Evolutionary conservation across 2,329 filamentous ascomycete species (phyloP).

Genomic region (Aspergillus terreus): DNA sequence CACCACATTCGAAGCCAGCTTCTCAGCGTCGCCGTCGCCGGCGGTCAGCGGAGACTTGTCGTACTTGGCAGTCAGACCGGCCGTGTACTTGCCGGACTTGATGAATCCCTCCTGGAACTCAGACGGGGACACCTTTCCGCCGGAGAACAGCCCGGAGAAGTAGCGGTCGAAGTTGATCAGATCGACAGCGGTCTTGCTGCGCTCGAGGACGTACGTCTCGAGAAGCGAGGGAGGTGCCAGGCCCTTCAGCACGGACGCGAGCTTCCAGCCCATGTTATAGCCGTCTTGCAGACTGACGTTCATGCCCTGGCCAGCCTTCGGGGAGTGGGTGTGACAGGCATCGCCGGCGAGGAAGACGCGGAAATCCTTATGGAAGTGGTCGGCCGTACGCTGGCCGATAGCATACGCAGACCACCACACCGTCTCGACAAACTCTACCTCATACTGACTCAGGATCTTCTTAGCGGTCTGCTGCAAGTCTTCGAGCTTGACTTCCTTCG

Average conservation of each 20-base stretch:
- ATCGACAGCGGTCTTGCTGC: constrained; percentile 52
- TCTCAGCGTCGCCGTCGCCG: constrained; percentile 28
- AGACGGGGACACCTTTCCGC: constrained; percentile 40
- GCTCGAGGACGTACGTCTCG: constrained; percentile 53
- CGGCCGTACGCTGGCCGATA: constrained; percentile 68
- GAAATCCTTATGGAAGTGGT: constrained; percentile 62
- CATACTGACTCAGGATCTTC: constrained; percentile 53
- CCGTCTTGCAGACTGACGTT: constrained; percentile 55
- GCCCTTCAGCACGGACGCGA: constrained; percentile 48
- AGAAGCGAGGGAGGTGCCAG: constrained; percentile 43
- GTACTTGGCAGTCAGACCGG: constrained; percentile 57
- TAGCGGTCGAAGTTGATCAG: constrained; percentile 60
- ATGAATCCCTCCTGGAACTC: constrained; percentile 57
- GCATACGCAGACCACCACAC: constrained; percentile 70
- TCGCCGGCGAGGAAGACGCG: constrained; percentile 68
- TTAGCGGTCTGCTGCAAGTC: constrained; percentile 53
- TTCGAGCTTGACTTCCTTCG: constrained; percentile 51
- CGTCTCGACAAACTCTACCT: constrained; percentile 53
- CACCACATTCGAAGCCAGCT: constrained; percentile 33
- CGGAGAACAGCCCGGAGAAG: constrained; percentile 53
- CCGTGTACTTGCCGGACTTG: constrained; percentile 56
- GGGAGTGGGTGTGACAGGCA: constrained; percentile 66
- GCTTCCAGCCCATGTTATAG: constrained; percentile 61
- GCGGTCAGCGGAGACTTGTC: constrained; percentile 48
- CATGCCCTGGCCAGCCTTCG: constrained; percentile 65